Evolutionary conservation across 2,329 filamentous ascomycete genomes (phyloP).

Genomic region (Cladosporium sp.): DNA sequence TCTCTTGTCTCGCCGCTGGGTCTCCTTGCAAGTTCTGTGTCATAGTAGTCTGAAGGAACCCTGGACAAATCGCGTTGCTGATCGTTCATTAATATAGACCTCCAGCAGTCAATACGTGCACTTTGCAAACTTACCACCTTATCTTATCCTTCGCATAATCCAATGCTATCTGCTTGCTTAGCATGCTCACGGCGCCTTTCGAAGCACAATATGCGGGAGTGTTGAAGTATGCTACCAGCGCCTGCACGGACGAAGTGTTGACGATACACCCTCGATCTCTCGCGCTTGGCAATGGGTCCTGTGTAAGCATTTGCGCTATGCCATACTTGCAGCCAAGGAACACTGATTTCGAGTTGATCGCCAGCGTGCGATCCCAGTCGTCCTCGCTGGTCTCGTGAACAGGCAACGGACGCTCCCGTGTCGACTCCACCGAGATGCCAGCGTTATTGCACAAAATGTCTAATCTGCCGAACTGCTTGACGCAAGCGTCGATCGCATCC

Average conservation of each 20-base stretch:
- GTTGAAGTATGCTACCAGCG: slow-evolving; percentile 36
- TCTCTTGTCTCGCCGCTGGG: slow-evolving; percentile 29
- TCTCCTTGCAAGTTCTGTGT: slow-evolving; percentile 43
- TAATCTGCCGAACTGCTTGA: slow-evolving; percentile 34
- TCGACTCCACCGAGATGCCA: slow-evolving; percentile 39
- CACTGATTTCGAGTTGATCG: slow-evolving; percentile 42
- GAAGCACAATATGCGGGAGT: slow-evolving; percentile 48
- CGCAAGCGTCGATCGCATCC: slow-evolving; percentile 17
- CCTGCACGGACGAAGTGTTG: slow-evolving; percentile 42
- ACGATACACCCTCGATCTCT: slow-evolving; percentile 43
- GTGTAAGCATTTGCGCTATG: slow-evolving; percentile 41
- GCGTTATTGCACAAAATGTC: slow-evolving; percentile 44
- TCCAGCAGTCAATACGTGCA: not conserved
- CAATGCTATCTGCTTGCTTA: slow-evolving; percentile 51
- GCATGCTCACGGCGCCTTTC: slow-evolving; percentile 50
- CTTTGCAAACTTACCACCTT: slow-evolving; percentile 28
- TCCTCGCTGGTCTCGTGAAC: slow-evolving; percentile 31
- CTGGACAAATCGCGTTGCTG: slow-evolving; percentile 46
- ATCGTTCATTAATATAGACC: not conserved
- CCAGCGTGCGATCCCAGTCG: slow-evolving; percentile 40
- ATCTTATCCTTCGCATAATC: slow-evolving; percentile 47
- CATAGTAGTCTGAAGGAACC: slow-evolving; percentile 42
- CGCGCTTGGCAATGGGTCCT: slow-evolving; percentile 34
- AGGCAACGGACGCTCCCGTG: slow-evolving; percentile 29
- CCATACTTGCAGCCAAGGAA: slow-evolving; percentile 46